Percentiles rank a stretch among this genome's conserved stretches.
Evolutionary conservation across 2,329 filamentous ascomycete genomes (phyloP).

Genomic region (Cercospora zeae-maydis): DNA sequence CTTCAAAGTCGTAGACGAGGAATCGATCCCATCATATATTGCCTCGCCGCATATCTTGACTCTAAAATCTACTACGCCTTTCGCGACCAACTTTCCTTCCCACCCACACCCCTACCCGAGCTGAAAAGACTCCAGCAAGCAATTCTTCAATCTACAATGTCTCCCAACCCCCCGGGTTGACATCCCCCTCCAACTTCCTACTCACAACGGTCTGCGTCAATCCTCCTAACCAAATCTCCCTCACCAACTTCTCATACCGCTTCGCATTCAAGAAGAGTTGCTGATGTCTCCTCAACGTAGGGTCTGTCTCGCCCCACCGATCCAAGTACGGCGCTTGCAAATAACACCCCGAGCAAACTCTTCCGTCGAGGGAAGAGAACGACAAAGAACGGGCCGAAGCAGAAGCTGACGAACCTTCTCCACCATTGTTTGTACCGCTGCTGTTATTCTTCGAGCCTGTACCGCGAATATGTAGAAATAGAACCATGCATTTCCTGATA

Average conservation of each 20-base stretch:
- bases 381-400: background rate
- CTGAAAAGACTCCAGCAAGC: too few relatives aligned
- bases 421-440: background rate
- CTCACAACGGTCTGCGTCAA: constrained; percentile 85
- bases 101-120: too few relatives aligned
- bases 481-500: constrained; percentile 89
- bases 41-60: too few relatives aligned
- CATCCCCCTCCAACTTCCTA: constrained; percentile 85
- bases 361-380: background rate
- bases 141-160: constrained; percentile 45
- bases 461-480: constrained; percentile 72
- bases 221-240: constrained; percentile 82
- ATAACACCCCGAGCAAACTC: constrained; percentile 62
- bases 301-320: constrained; percentile 90
- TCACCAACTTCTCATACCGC: constrained; percentile 82
- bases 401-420: background rate
- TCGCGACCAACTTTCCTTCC: too few relatives aligned
- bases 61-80: too few relatives aligned
- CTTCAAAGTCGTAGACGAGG: too few relatives aligned
- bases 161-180: constrained; percentile 98
- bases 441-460: constrained; percentile 21
- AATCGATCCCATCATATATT: too few relatives aligned
- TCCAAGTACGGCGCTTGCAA: constrained; percentile 89
- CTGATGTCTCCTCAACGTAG: constrained; percentile 77
- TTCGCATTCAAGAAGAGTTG: constrained; percentile 92